Base-by-base conservation (phyloP, 129 eudicot species). In the Pittosporum tobira region DNA sequence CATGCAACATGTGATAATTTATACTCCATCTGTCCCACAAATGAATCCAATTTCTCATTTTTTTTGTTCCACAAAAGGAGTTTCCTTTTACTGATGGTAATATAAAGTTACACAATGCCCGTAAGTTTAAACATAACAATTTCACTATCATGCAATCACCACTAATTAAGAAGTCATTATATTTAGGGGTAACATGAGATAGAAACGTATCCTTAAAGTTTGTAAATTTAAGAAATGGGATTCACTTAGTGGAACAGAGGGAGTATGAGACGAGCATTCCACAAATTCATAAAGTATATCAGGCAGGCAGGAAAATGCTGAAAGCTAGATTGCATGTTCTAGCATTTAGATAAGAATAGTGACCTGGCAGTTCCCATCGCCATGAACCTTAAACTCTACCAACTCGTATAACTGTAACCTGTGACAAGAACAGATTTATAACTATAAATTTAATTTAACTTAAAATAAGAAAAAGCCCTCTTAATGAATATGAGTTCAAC, bases 331-430 rank as follows among this genome's bases (percentile, higher is more conserved):
- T 14, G 24, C 43, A 48, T 29, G 15, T 44, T 40, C 19, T 46
- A 48, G 62, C 48, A 60, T 24, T 44, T 36, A 57, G 29, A 57
- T 48, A 61, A 22, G 49, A 63, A 51, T 46, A 68, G 66, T 73
- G 36, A 79, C 97, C 97, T 89, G 97, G 62, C 97, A 89, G 68
- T 89, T 89, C 14, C 97, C 97, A 60, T 89, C 97, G 5, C 97
- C 95, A 46, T 36, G 91, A 71, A 89, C 85, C 79, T 82, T 89
- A 60, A 72, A 73, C 71, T 89, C 97, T 48, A 84, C 85, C 64
- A 89, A 77, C 54, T 89, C 85, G 42, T 84, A 89, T 31, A 89
- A 70, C 75, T 77, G 94, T 62, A 89, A 75, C 69, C 97, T 89
- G 73, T 42, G 46, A 48, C 51, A 64, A 31, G 29, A 25, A 66